Percentiles rank a stretch among this genome's conserved stretches.
phyloP scores from a whole-genome alignment of 352 stramenopile genomes.

The Phytophthora citricola region DNA sequence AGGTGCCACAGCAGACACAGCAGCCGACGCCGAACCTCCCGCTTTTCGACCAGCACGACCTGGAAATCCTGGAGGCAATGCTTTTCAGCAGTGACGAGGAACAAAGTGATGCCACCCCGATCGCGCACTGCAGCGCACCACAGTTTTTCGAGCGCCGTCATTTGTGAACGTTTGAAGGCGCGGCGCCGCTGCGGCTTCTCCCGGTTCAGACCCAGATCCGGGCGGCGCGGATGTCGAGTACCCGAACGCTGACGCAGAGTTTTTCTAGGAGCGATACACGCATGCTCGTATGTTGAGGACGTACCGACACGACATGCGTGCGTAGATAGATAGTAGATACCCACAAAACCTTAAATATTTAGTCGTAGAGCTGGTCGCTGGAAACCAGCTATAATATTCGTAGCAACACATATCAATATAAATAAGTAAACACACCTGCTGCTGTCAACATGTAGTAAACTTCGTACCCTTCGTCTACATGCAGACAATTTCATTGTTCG shows the following conservation, averaged over 20 bases:
- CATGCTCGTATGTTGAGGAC: conserved; percentile 1
- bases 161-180: conserved; percentile 50
- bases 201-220: conserved; percentile 27
- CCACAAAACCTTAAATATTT: conserved; percentile 29
- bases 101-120: conserved; percentile 27
- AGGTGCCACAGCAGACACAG: conserved; percentile 10
- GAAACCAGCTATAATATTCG: conserved; percentile 11
- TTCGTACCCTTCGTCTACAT: conserved; percentile 20
- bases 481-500: too few species aligned
- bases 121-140: conserved; percentile 30
- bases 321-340: conserved; percentile 31
- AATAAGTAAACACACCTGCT: conserved; percentile 23
- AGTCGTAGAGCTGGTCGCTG: conserved; percentile 26
- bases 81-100: conserved; percentile 68
- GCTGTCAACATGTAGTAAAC: not conserved
- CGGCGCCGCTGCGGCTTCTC: conserved; percentile 31
- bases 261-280: conserved; percentile 16
- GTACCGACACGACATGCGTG: conserved; percentile 8
- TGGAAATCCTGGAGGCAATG: conserved; percentile 60
- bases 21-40: conserved; percentile 23
- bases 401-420: conserved; percentile 14
- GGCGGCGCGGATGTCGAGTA: conserved; percentile 34
- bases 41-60: conserved; percentile 53
- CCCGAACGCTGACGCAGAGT: conserved; percentile 28
- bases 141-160: conserved; percentile 35